Evolutionary conservation across 2,329 filamentous ascomycete species (phyloP), one percentile per base, ranked within the genome.

Genomic region (Fusarium xyrophilum): DNA sequence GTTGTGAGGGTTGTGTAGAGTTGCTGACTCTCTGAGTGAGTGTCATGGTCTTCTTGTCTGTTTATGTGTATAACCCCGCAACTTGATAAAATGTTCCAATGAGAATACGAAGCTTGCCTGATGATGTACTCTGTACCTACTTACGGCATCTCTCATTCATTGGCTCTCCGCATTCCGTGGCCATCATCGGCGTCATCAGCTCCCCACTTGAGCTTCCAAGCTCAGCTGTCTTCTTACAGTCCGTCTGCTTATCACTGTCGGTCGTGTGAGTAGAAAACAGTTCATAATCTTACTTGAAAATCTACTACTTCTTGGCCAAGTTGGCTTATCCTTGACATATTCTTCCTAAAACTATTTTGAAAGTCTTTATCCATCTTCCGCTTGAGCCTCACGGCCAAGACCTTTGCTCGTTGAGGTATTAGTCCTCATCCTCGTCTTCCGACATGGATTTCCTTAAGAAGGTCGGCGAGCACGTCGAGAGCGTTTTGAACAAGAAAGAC

Each of bases 381-480:
- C 35, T 43, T 15, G 13, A 46, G 38, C 53, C 19, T 61, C 38
- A 60, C 46, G 42, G 54, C 46, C 47, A 36, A 56, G 52, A 27
- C 42, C 39, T 25, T 47, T 25, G 35, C 30, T 55, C 48, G 38
- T 35, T 33, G 52, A 56, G 54, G 46, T 38, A 55, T 42, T 39
- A 53, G 53, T 28, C 48, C 53, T 43, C 33, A 44, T 54, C 44
- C 46, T 19, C 40, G 33, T 47, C 52, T 19, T 51, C 47, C 60
- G 51, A 30, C 46, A 76, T 76, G 74, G 70, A 74, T 52, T 73
- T 86, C 66, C 78, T 84, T 62, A 79, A 78, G 57, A 70, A 74
- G 43, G 62, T 74, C 33, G 64, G 69, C 52, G 65, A 69, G 57
- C 65, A 67, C 47, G 69, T 74, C 15, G 67, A 68, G 12, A 56